Conservation (phyloP, 2,329 filamentous ascomycete species). For the Dactylellina haptotyla region DNA sequence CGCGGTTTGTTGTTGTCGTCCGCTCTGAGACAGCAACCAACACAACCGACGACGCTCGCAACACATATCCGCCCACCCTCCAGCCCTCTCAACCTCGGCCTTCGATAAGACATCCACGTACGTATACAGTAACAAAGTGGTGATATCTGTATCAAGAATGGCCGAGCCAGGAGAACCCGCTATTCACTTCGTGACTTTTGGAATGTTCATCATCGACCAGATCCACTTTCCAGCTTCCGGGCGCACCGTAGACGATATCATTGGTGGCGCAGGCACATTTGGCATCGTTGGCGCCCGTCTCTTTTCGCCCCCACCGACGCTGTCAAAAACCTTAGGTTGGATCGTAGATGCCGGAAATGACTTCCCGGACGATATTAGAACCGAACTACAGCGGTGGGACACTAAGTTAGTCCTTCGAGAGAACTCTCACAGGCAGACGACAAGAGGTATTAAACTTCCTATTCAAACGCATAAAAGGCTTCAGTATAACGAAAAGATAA, state of each 20-base stretch:
- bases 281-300: conserved; percentile 84
- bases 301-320: conserved; percentile 74
- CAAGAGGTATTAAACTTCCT: conserved; percentile 69
- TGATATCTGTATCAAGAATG: background rate
- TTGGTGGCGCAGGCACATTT: conserved; percentile 90
- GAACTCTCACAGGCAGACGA: conserved; percentile 76
- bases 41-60: conserved; percentile 33
- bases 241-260: conserved; percentile 75
- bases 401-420: conserved; percentile 77
- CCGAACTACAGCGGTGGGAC: conserved; percentile 76
- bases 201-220: conserved; percentile 85
- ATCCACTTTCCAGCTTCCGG: conserved; percentile 77
- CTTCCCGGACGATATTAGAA: conserved; percentile 75
- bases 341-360: conserved; percentile 89
- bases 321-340: conserved; percentile 80
- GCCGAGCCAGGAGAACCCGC: background rate
- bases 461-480: conserved; percentile 2
- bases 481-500: background rate
- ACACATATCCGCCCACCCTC: conserved; percentile 37
- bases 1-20: conserved; percentile 30
- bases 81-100: no score
- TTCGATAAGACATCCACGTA: no score
- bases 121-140: background rate
- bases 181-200: conserved; percentile 74
- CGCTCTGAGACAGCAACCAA: conserved; percentile 30